Conservation (phyloP, 371 early-diverging fungal species). For the Mortierella sp. region DNA sequence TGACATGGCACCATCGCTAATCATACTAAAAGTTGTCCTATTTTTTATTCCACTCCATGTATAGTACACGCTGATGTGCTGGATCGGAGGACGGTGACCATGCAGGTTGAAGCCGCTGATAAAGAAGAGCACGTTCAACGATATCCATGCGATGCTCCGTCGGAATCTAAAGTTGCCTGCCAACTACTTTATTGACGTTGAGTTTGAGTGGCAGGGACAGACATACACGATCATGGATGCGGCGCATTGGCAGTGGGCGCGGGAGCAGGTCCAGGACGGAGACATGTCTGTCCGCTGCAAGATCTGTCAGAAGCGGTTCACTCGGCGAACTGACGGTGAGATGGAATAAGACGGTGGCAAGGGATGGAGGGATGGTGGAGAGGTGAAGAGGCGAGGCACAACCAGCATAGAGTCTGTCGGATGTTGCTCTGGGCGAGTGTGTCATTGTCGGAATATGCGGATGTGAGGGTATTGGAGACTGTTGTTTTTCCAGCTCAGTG, state of each 20-base stretch:
- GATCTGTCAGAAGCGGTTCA: conserved; percentile 25
- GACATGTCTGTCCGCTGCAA: conserved; percentile 28
- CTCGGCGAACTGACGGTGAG: conserved; percentile 3
- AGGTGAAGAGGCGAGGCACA: too few relatives aligned
- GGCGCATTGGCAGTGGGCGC: conserved; percentile 34
- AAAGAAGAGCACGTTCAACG: conserved; percentile 13
- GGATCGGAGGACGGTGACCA: conserved; percentile 35
- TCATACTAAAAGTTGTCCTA: not conserved
- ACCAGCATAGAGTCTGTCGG: too few relatives aligned
- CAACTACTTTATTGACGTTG: conserved; percentile 23
- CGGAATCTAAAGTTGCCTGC: conserved; percentile 17
- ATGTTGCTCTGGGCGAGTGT: too few relatives aligned
- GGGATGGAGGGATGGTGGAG: too few relatives aligned
- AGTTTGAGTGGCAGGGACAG: conserved; percentile 25
- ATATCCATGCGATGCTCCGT: conserved; percentile 24
- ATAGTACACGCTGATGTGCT: conserved; percentile 37
- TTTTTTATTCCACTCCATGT: not conserved
- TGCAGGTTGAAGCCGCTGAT: conserved; percentile 26
- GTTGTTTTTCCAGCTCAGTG: too few relatives aligned
- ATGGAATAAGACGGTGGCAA: too few relatives aligned
- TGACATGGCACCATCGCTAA: not conserved
- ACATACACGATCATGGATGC: conserved; percentile 33
- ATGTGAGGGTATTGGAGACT: too few relatives aligned
- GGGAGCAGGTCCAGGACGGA: conserved; percentile 18
- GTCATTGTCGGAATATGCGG: too few relatives aligned